Evolutionary conservation across 495 filamentous ascomycete genomes (phyloP).

Genomic region (Ramalina peruviana): DNA sequence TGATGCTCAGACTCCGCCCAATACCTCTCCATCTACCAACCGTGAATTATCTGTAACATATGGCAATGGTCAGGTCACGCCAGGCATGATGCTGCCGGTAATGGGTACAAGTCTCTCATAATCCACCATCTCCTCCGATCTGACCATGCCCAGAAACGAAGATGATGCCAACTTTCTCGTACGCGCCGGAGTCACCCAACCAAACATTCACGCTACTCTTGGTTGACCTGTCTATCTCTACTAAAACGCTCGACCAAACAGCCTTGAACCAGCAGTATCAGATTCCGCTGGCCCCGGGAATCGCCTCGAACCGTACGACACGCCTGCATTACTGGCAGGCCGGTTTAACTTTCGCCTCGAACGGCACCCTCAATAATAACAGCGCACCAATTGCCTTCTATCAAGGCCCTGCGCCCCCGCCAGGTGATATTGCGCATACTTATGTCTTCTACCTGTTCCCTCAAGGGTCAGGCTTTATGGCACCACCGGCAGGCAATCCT

Average conservation of each 20-base stretch:
- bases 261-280: not conserved
- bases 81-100: conserved; percentile 1
- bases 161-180: conserved; percentile 1
- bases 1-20: conserved; percentile 1
- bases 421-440: conserved; percentile 6
- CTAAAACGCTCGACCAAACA: not conserved
- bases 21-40: conserved; percentile 1
- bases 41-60: not conserved
- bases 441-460: conserved; percentile 12
- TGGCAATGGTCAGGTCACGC: conserved; percentile 3
- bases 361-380: conserved; percentile 6
- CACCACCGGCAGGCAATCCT: conserved; percentile 1
- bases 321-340: conserved; percentile 11
- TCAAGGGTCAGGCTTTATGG: conserved; percentile 1
- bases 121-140: not conserved
- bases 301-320: conserved; percentile 5
- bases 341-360: conserved; percentile 3
- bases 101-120: not conserved
- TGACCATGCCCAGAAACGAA: not conserved
- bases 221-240: conserved; percentile 3
- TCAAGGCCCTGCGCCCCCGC: conserved; percentile 1
- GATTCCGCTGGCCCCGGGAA: conserved; percentile 8
- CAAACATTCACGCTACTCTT: conserved; percentile 4
- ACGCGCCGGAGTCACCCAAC: not conserved
- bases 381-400: conserved; percentile 7